phyloP scores from a whole-genome alignment of 805 yeast genomes.

The Clavispora vitiphila region DNA sequence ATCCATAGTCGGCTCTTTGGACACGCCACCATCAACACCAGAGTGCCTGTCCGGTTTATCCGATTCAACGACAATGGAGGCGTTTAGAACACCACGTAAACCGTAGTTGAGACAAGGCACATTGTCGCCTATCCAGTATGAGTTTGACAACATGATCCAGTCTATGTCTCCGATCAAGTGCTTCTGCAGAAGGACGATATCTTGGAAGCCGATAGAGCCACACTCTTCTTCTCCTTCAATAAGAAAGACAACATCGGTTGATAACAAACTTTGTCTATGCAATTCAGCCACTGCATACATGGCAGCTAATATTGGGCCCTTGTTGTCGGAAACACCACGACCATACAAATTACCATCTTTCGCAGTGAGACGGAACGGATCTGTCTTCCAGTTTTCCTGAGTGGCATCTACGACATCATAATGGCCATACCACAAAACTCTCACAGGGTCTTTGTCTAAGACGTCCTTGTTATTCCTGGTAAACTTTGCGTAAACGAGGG shows the following conservation, averaged over 20 bases:
- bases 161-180: constrained; percentile 66
- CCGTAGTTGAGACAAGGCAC: constrained; percentile 94
- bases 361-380: constrained; percentile 73
- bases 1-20: constrained; percentile 86
- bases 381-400: constrained; percentile 61
- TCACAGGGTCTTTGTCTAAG: constrained; percentile 12
- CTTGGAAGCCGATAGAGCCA: constrained; percentile 82
- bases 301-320: constrained; percentile 88
- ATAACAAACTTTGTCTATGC: constrained; percentile 44
- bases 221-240: constrained; percentile 96
- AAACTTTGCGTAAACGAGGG: constrained; percentile 77
- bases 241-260: constrained; percentile 72
- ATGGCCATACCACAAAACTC: constrained; percentile 89
- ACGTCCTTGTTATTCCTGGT: constrained; percentile 23
- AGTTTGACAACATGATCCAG: constrained; percentile 85
- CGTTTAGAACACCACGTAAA: constrained; percentile 83
- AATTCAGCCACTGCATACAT: constrained; percentile 81
- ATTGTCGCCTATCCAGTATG: constrained; percentile 88
- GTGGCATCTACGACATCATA: constrained; percentile 89
- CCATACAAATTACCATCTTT: constrained; percentile 83
- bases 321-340: constrained; percentile 91
- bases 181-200: constrained; percentile 50
- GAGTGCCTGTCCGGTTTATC: constrained; percentile 89
- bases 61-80: constrained; percentile 63
- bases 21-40: constrained; percentile 93